phyloP scores from a whole-genome alignment of 441 rosid genomes.

The Mallotus repandus region DNA sequence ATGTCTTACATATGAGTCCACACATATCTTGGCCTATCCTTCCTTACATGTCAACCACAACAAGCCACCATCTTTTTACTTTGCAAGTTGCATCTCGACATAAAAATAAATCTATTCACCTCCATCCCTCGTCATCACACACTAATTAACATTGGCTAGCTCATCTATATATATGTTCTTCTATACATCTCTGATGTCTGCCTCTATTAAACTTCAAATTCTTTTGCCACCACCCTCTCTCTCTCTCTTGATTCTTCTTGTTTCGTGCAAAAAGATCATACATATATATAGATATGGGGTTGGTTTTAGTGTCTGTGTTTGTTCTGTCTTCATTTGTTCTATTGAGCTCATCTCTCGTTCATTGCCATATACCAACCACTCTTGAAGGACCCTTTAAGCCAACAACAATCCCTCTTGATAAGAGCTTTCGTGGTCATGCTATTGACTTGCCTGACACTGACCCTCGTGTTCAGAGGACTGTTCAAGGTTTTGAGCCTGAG shows the following conservation, averaged over 20 bases:
- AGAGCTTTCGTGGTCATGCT: conserved; percentile 47
- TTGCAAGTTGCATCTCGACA: no score
- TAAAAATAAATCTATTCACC: no score
- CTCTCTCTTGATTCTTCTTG: not conserved
- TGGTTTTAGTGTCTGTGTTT: not conserved
- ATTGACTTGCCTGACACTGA: conserved; percentile 70
- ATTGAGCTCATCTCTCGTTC: conserved; percentile 8
- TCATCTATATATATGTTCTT: no score
- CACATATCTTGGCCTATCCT: no score
- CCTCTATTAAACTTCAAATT: not conserved
- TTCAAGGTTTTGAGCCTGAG: conserved; percentile 55
- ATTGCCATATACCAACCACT: conserved; percentile 46
- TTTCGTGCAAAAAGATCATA: not conserved
- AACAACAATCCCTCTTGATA: conserved; percentile 58
- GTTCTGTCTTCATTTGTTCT: not conserved
- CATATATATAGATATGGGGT: not conserved
- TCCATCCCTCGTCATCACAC: no score
- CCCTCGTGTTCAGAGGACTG: conserved; percentile 44
- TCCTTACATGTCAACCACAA: no score
- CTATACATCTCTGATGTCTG: no score
- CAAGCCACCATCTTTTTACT: no score
- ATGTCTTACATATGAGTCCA: no score
- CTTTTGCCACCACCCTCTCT: no score
- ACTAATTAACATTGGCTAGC: no score
- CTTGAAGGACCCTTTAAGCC: conserved; percentile 81